Evolutionary conservation across 139 green algal species (phyloP).

Genomic region (Picochlorum sp.): DNA sequence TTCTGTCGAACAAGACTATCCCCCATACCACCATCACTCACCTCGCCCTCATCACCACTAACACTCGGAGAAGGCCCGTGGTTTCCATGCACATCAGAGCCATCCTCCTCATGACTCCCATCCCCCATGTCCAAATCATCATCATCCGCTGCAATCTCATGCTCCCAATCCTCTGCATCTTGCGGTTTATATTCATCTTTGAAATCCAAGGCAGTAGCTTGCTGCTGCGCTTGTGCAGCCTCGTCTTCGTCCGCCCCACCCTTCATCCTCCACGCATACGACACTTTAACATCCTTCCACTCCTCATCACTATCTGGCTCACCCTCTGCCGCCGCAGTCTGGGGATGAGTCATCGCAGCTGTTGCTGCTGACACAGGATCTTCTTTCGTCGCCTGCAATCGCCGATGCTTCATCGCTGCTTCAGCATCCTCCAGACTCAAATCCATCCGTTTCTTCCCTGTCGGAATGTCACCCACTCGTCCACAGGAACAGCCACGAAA

Average conservation of each 20-base stretch:
- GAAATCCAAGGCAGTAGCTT: neutral
- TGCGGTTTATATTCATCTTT: conserved; percentile 2
- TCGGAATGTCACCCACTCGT: conserved; percentile 20
- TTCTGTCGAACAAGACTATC: neutral
- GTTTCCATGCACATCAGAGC: neutral
- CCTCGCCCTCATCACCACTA: conserved; percentile 1
- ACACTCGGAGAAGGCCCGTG: neutral
- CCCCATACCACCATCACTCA: neutral
- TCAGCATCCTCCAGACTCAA: conserved; percentile 32
- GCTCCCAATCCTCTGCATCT: conserved; percentile 35
- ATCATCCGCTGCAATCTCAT: conserved; percentile 26
- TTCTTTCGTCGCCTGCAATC: conserved; percentile 9
- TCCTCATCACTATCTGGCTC: conserved; percentile 27
- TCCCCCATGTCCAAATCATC: conserved; percentile 34
- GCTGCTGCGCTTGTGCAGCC: neutral
- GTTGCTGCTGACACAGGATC: conserved; percentile 17
- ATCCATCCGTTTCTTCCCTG: neutral
- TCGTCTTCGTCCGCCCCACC: neutral
- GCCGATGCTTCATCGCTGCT: conserved; percentile 23
- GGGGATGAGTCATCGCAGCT: neutral
- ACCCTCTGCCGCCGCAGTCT: conserved; percentile 13
- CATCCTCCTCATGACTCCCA: conserved; percentile 16
- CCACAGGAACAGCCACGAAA: conserved; percentile 16
- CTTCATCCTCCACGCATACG: conserved; percentile 5
- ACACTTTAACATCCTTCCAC: conserved; percentile 25